Percentiles rank a stretch among this genome's conserved stretches.
Evolutionary conservation across 441 rosid species (phyloP).

Genomic region (Brassica balearica): DNA sequence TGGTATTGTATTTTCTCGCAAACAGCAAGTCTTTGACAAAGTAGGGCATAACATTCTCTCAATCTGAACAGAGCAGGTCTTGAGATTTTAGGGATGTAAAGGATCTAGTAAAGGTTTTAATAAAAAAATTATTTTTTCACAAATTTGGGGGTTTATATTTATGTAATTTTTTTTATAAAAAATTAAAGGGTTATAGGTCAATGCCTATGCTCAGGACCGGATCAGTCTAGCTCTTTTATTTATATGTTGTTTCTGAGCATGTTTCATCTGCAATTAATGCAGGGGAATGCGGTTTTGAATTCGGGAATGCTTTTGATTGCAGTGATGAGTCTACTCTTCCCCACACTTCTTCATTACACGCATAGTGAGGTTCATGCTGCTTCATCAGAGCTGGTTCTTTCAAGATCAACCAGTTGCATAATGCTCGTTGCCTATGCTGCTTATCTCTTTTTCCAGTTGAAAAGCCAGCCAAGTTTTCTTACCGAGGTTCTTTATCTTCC

Average conservation of each 20-base stretch:
- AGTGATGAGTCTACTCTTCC: conserved; percentile 75
- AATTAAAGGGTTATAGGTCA: not conserved
- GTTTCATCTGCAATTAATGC: conserved; percentile 19
- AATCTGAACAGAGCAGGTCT: no score
- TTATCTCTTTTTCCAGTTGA: conserved; percentile 73
- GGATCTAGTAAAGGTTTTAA: no score
- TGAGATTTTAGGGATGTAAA: no score
- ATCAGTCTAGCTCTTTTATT: no score
- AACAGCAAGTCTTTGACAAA: conserved; percentile 76
- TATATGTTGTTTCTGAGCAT: conserved; percentile 12
- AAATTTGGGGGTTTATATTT: no score
- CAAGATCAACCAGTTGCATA: conserved; percentile 82
- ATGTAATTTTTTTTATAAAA: no score
- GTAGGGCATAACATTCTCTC: conserved; percentile 39
- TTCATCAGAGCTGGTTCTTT: conserved; percentile 78
- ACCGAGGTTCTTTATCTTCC: conserved; percentile 58
- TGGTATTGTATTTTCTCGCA: conserved; percentile 59
- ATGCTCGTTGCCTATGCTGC: conserved; percentile 84
- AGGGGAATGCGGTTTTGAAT: conserved; percentile 56
- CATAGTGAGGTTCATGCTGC: conserved; percentile 72
- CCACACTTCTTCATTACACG: conserved; percentile 81
- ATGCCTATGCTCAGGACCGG: no score
- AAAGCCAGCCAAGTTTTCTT: conserved; percentile 54
- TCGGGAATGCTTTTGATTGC: conserved; percentile 2
- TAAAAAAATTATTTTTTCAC: no score